Evolutionary conservation across 106 monocot genomes (phyloP), one percentile per base, ranked within the genome.

Genomic region (Posidonia australis): DNA sequence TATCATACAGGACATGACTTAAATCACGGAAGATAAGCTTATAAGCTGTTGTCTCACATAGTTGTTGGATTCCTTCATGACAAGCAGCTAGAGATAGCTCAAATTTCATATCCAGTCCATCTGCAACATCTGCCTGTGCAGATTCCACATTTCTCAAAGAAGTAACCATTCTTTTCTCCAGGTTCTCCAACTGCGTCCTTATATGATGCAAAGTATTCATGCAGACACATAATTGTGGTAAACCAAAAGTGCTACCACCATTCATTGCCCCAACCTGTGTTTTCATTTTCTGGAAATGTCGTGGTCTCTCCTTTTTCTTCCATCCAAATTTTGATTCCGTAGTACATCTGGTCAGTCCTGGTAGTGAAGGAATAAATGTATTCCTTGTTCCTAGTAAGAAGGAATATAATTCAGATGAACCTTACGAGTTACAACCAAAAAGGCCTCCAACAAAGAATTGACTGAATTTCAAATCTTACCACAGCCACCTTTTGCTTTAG

Each of bases 171-270:
- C 84, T 86, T 74, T 87, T 96, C 67, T 84, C 90, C 42, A 90
- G 23, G 47, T 78, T 87, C 31, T 90, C 96, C 60, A 87, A 59
- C 47, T 96, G 84, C 14, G 56, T 48, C 42, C 77, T 64, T 44
- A 96, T 72, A 62, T 90, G 84, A 60, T 96, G 71, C 45, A 96
- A 64, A 6, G 87, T 77, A 70, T 96, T 96, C 80, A 96, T 78
- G 32, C 96, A 77, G 23, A 87, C 82, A 63, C 96, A 96, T 21
- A 96, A 62, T 32, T 84, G 84, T 5, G 76, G 80, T 67, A 96
- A 63, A 54, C 80, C 67, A 30, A 70, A 41, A 12, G 82, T 78
- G 62, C 26, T 73, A 66, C 60, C 69, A 41, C 79, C 80, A 43
- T 90, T 80, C 56, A 74, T 57, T 9, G 76, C 70, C 67, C 79